A percentile compares a stretch with the other conserved stretches of the same genome.
Evolutionary conservation across 202 grass and related monocot genomes (phyloP).

Genomic region (Elaeis oleifera): DNA sequence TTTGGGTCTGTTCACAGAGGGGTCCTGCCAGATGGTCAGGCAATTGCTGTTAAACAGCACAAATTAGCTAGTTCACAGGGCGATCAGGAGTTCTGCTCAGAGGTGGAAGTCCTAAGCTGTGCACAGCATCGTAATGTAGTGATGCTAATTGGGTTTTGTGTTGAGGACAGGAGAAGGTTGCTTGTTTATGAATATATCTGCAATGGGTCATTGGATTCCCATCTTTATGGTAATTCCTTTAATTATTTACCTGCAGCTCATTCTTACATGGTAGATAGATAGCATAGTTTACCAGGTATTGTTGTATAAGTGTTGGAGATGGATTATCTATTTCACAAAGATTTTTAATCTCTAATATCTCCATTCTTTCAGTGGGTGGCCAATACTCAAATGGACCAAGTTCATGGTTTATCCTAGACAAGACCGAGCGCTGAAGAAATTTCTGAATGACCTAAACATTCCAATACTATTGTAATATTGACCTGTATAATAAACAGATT

Average conservation of each 20-base stretch:
- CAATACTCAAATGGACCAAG: too few species aligned
- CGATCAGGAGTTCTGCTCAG: conserved; percentile 94
- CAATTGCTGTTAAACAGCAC: conserved; percentile 97
- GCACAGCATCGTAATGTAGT: conserved; percentile 98
- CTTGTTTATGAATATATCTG: conserved; percentile 98
- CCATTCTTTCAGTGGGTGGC: too few species aligned
- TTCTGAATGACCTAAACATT: too few species aligned
- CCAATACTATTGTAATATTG: too few species aligned
- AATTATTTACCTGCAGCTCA: background rate
- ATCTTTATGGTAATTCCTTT: conserved; percentile 76
- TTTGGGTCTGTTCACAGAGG: conserved; percentile 96
- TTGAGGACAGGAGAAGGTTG: conserved; percentile 90
- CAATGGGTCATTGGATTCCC: conserved; percentile 95
- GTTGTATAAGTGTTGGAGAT: too few species aligned
- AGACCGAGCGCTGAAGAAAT: too few species aligned
- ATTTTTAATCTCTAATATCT: too few species aligned
- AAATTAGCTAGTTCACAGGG: conserved; percentile 96
- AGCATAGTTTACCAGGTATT: too few species aligned
- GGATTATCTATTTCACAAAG: too few species aligned
- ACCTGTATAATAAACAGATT: too few species aligned
- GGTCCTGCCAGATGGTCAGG: conserved; percentile 86
- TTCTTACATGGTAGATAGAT: too few species aligned
- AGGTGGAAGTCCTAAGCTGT: conserved; percentile 96
- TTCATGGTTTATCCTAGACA: too few species aligned
- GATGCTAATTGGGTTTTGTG: conserved; percentile 96